A percentile compares a stretch with the other conserved stretches of the same genome.
phyloP scores from a whole-genome alignment of 163 green algal species.

The Chlamydomonas reinhardtii region DNA sequence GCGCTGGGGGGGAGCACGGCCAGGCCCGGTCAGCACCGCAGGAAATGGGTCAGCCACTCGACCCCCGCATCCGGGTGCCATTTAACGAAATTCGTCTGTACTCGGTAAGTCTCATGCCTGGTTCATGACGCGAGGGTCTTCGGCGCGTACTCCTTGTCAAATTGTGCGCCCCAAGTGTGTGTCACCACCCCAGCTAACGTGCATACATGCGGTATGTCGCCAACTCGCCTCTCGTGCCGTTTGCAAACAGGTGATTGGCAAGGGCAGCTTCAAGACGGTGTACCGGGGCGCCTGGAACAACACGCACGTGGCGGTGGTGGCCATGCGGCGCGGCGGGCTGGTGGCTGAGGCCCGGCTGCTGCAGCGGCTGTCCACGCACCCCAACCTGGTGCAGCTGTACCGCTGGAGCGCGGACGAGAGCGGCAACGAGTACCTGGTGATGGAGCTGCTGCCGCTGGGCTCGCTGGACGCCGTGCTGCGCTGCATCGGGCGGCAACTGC shows the following conservation, averaged over 20 bases:
- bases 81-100: no score
- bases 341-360: constrained; percentile 67
- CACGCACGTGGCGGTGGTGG: constrained; percentile 63
- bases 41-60: no score
- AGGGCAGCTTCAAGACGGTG: constrained; percentile 66
- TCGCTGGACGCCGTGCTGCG: constrained; percentile 65
- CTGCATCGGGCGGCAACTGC: constrained; percentile 51
- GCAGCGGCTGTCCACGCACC: constrained; percentile 66
- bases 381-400: constrained; percentile 67
- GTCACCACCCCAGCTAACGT: no score
- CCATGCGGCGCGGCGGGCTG: constrained; percentile 68
- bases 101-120: no score
- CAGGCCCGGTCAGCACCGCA: no score
- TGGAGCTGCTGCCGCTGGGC: constrained; percentile 68
- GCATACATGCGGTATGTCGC: no score
- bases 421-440: constrained; percentile 71
- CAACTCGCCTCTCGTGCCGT: no score
- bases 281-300: constrained; percentile 62
- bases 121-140: no score
- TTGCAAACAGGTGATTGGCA: constrained; percentile 57
- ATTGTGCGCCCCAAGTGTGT: no score
- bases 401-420: constrained; percentile 25
- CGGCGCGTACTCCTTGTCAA: no score
- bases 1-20: no score
- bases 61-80: no score